Evolutionary conservation across 306 rosid genomes (phyloP).

Genomic region (Lathyrus aphaca): DNA sequence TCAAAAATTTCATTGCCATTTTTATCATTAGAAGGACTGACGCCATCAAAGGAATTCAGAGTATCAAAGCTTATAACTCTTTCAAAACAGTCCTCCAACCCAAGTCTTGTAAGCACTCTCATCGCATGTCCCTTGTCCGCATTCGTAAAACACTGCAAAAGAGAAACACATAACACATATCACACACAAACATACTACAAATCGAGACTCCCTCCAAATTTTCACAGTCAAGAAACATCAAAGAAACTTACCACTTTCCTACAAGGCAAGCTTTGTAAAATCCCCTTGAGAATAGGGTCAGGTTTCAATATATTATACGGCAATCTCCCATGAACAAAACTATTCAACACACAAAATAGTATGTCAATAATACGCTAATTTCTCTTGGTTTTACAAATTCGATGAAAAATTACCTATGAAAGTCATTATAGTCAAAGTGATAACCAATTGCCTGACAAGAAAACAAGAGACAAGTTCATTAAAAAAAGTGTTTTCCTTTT

Average conservation of each 20-base stretch:
- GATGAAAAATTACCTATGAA: conserved; percentile 59
- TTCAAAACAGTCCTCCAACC: conserved; percentile 91
- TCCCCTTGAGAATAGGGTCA: conserved; percentile 72
- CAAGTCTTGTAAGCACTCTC: conserved; percentile 70
- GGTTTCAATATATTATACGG: conserved; percentile 67
- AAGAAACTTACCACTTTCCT: conserved; percentile 70
- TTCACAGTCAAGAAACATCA: conserved; percentile 12
- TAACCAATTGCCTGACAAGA: conserved; percentile 73
- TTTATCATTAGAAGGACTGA: conserved; percentile 27
- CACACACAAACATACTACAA: neutral
- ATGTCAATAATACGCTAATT: conserved; percentile 19
- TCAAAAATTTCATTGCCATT: conserved; percentile 44
- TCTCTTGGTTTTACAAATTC: too few relatives aligned
- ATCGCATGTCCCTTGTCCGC: conserved; percentile 61
- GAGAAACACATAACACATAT: neutral
- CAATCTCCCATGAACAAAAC: conserved; percentile 86
- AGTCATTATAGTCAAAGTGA: conserved; percentile 66
- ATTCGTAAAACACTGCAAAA: conserved; percentile 70
- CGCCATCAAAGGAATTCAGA: conserved; percentile 51
- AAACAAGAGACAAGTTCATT: conserved; percentile 25
- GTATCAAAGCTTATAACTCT: conserved; percentile 77
- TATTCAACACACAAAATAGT: conserved; percentile 37
- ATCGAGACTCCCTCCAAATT: neutral
- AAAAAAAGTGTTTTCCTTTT: neutral
- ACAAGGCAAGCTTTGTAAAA: conserved; percentile 74